Evolutionary conservation across 495 filamentous ascomycete genomes (phyloP), one percentile per base, ranked within the genome.

Genomic region (Podospora pseudocomata): DNA sequence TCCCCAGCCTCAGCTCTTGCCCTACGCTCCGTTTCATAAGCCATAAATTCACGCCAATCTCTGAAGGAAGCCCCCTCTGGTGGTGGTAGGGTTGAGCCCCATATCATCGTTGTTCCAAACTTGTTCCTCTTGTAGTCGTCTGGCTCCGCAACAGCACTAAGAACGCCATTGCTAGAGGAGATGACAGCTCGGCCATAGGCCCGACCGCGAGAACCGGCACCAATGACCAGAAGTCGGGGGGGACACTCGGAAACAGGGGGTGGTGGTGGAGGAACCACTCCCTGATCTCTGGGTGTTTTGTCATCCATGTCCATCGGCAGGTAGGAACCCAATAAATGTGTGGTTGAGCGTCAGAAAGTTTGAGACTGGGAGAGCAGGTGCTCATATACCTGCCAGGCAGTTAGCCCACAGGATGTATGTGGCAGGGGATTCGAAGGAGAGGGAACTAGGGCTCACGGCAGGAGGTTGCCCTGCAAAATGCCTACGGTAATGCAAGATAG

Each of bases 61-160:
- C 68, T 67, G 73, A 97, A 97, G 56, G 92, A 85, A 0, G 86
- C 85, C 6, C 84, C 80, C 4, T 76, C 74, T 0, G 86, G 80
- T 2, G 75, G 75, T 0, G 63, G 69, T 0, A 71, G 68, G 6
- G 65, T 67, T 63, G 67, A 64, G 28, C 84, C 86, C 90, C 90
- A 92, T 67, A 94, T 90, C 76, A 88, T 91, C 59, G 81, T 87
- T 32, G 77, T 76, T 11, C 88, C 88, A 64, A 97, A 88, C 3
- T 84, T 78, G 19, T 82, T 78, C 5, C 95, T 86, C 76, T 97
- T 96, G 75, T 87, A 93, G 3, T 82, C 78, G 64, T 92, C 83
- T 0, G 95, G 94, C 72, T 99, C 95, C 18, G 90, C 91, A 39
- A 99, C 86, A 39, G 92, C 90, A 9, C 85, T 86, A 67, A 96